These are phyloP conservation scores for Collybiopsis confluens DNA, from an alignment of 768 basidiomycete species.

Conservation along the genomic window DNA sequence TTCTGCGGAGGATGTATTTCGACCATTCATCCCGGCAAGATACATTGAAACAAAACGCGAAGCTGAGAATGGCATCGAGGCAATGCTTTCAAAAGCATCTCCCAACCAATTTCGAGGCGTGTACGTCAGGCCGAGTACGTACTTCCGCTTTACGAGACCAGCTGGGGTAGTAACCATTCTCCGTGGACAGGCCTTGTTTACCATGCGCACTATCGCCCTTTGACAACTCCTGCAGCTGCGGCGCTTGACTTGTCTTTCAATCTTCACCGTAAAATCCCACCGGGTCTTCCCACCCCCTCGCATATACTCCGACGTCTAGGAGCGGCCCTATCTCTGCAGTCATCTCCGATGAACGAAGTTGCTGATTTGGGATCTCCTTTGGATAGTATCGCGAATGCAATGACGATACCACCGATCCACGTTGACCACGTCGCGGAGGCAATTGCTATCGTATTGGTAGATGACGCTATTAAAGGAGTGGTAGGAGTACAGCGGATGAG, in stretches of 20 bases:
- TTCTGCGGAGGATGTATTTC: slow-evolving; percentile 91
- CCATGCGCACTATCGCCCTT: slow-evolving; percentile 89
- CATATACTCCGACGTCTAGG: slow-evolving; percentile 53
- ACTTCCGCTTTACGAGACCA: slow-evolving; percentile 4
- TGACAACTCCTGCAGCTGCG: slow-evolving; percentile 81
- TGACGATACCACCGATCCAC: slow-evolving; percentile 88
- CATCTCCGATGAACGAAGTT: slow-evolving; percentile 13
- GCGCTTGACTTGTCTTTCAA: slow-evolving; percentile 77
- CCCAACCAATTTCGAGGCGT: slow-evolving; percentile 58
- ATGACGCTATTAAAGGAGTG: slow-evolving; percentile 53
- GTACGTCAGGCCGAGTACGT: slow-evolving; percentile 86
- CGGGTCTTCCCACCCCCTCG: slow-evolving; percentile 59
- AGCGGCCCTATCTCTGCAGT: slow-evolving; percentile 21
- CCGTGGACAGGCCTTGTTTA: slow-evolving; percentile 78
- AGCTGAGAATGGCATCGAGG: slow-evolving; percentile 70
- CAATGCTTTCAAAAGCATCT: slow-evolving; percentile 34
- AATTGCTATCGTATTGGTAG: slow-evolving; percentile 59
- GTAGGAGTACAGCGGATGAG: slow-evolving; percentile 73
- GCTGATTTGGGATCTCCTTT: slow-evolving; percentile 35
- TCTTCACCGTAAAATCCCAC: slow-evolving; percentile 59
- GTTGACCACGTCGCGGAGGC: slow-evolving; percentile 94
- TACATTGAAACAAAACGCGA: slow-evolving; percentile 96
- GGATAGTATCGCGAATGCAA: slow-evolving; percentile 69
- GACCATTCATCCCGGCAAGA: slow-evolving; percentile 76
- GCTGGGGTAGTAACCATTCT: slow-evolving; percentile 6